Evolutionary conservation across 805 yeast species (phyloP).

Genomic region (Ogataea pilisensis): DNA sequence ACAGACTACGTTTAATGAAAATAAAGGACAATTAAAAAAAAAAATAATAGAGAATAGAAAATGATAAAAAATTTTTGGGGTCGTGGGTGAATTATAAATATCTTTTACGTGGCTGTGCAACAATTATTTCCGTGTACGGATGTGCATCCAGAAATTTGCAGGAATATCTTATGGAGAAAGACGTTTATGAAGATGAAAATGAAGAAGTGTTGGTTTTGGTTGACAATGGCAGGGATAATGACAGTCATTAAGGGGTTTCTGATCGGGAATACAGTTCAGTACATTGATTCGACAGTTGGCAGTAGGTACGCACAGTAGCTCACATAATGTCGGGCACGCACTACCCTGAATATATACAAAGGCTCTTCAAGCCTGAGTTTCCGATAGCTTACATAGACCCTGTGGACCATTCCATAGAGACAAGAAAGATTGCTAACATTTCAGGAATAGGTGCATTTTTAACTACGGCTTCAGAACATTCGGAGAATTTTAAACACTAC

Average conservation of each 20-base stretch:
- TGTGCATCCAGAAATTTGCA: too few species aligned
- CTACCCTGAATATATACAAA: slow-evolving; percentile 34
- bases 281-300: too few species aligned
- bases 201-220: too few species aligned
- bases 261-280: too few species aligned
- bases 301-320: too few species aligned
- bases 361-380: slow-evolving; percentile 53
- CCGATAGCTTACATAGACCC: slow-evolving; percentile 50
- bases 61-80: not conserved
- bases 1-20: not conserved
- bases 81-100: not conserved
- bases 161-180: not conserved
- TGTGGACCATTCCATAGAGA: slow-evolving; percentile 44
- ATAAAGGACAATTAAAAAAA: not conserved
- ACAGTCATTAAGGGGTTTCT: too few species aligned
- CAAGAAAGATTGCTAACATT: slow-evolving; percentile 44
- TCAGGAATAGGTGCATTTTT: slow-evolving; percentile 41
- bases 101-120: not conserved
- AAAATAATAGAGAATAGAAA: too few species aligned
- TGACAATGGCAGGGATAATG: not conserved
- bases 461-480: slow-evolving; percentile 26
- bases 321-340: slow-evolving; percentile 23
- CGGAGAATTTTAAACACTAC: slow-evolving; percentile 22
- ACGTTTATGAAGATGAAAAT: too few species aligned
- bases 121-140: slow-evolving; percentile 1